Percentiles rank a stretch among this genome's conserved stretches.
These are phyloP conservation scores for Yamadazyma spencermartinsiae DNA, from an alignment of 1,139 yeast genomes.

Conservation along the genomic window DNA sequence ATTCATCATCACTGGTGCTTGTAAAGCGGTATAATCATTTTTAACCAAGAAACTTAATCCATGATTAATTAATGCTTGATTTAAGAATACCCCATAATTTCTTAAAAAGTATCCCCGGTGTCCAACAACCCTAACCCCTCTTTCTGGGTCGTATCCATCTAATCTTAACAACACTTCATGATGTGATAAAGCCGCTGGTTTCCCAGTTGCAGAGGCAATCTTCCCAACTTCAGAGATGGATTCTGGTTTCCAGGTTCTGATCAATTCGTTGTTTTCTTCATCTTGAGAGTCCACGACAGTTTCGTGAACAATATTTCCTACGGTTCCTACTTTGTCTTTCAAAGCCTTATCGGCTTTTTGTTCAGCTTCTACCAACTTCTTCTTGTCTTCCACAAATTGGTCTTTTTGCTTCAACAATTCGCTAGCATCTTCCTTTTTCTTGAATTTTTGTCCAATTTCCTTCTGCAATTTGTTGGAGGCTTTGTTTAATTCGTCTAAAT, in stretches of 20 bases:
- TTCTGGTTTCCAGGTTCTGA: conserved; percentile 84
- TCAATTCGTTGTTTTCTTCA: conserved; percentile 87
- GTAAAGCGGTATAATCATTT: conserved; percentile 85
- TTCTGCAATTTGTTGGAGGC: conserved; percentile 84
- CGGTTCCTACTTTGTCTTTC: conserved; percentile 77
- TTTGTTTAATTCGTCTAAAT: conserved; percentile 87
- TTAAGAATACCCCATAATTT: conserved; percentile 92
- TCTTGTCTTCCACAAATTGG: conserved; percentile 66
- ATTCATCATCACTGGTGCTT: conserved; percentile 99
- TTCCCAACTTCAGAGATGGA: conserved; percentile 54
- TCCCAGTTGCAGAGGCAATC: conserved; percentile 71
- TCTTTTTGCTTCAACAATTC: conserved; percentile 84
- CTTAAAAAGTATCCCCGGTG: conserved; percentile 98
- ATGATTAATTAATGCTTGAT: conserved; percentile 96
- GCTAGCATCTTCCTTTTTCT: conserved; percentile 91
- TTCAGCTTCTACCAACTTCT: conserved; percentile 63
- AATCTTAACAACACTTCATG: conserved; percentile 92
- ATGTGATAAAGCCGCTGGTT: conserved; percentile 82
- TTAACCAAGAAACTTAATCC: conserved; percentile 83
- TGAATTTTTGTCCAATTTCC: conserved; percentile 87
- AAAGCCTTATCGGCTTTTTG: conserved; percentile 75
- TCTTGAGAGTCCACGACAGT: conserved; percentile 83
- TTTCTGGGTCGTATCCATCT: conserved; percentile 98
- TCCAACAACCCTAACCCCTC: conserved; percentile 97
- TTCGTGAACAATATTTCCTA: conserved; percentile 93